Conservation (phyloP, 2,329 filamentous ascomycete genomes). For the Pseudocercospora pini-densiflorae region DNA sequence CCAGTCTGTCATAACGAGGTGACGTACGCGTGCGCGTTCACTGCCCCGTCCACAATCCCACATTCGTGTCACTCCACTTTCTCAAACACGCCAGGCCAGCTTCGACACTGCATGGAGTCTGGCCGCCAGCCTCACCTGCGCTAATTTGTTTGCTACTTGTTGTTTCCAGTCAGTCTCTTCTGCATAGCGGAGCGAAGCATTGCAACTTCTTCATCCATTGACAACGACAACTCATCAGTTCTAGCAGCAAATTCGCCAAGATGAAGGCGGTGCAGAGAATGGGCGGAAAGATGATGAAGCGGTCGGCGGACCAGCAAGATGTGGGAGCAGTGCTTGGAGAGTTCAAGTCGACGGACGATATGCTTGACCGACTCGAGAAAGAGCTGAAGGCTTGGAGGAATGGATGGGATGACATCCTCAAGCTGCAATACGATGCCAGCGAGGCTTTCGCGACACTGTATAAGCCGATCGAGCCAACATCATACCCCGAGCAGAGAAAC, state of each 20-base stretch:
- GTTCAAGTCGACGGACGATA: conserved; percentile 77
- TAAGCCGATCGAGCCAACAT: conserved; percentile 73
- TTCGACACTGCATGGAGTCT: not conserved
- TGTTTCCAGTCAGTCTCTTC: not conserved
- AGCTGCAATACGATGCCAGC: conserved; percentile 67
- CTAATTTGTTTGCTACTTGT: not conserved
- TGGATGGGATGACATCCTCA: conserved; percentile 75
- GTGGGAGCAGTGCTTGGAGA: conserved; percentile 76
- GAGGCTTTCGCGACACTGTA: conserved; percentile 75
- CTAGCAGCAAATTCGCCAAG: conserved; percentile 20
- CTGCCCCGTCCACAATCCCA: not conserved
- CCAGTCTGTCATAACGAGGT: not conserved
- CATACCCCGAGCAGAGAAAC: conserved; percentile 56
- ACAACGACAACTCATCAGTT: not conserved
- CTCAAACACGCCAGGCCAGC: conserved; percentile 4
- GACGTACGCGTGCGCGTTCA: conserved; percentile 1
- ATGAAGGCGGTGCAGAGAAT: conserved; percentile 65
- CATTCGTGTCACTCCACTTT: conserved; percentile 1
- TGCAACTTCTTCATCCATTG: conserved; percentile 5
- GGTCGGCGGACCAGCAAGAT: conserved; percentile 75
- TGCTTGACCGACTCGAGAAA: conserved; percentile 76
- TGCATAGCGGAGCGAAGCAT: conserved; percentile 4
- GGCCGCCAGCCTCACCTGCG: not conserved
- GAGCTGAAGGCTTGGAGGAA: conserved; percentile 78
- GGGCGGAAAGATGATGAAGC: conserved; percentile 72